These are phyloP conservation scores for Porodaedalea pini DNA, from an alignment of 1,284 basidiomycete genomes.

Conservation along the genomic window DNA sequence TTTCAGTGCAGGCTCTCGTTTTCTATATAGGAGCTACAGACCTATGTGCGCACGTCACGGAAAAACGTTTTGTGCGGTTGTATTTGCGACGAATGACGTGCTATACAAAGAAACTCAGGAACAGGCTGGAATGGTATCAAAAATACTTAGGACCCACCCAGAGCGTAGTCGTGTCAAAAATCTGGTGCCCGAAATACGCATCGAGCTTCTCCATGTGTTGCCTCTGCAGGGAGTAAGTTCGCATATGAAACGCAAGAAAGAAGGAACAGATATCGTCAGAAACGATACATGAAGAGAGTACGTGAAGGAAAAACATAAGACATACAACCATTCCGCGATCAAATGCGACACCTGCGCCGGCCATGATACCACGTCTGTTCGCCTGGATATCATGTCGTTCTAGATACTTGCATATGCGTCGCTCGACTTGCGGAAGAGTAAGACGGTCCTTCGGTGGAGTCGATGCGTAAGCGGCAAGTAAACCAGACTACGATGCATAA, in stretches of 20 bases:
- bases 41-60: conserved; percentile 9
- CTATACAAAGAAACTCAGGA: background rate
- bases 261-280: background rate
- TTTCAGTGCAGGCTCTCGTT: background rate
- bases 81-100: conserved; percentile 15
- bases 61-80: conserved; percentile 13
- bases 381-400: conserved; percentile 4
- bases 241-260: too few species aligned
- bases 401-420: conserved; percentile 10
- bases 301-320: background rate
- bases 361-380: conserved; percentile 12
- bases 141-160: conserved; percentile 10
- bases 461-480: conserved; percentile 5
- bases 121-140: background rate
- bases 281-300: background rate
- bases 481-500: conserved; percentile 9
- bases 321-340: conserved; percentile 19
- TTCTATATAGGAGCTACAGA: background rate
- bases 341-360: conserved; percentile 19
- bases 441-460: conserved; percentile 10
- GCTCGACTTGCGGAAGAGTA: conserved; percentile 13
- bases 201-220: conserved; percentile 19
- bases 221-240: conserved; percentile 1
- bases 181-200: conserved; percentile 15
- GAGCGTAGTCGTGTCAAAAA: conserved; percentile 17